A percentile compares a stretch with the other conserved stretches of the same genome.
Conservation (phyloP, 176 grass and related monocot species). For the Oryza meyeriana region DNA sequence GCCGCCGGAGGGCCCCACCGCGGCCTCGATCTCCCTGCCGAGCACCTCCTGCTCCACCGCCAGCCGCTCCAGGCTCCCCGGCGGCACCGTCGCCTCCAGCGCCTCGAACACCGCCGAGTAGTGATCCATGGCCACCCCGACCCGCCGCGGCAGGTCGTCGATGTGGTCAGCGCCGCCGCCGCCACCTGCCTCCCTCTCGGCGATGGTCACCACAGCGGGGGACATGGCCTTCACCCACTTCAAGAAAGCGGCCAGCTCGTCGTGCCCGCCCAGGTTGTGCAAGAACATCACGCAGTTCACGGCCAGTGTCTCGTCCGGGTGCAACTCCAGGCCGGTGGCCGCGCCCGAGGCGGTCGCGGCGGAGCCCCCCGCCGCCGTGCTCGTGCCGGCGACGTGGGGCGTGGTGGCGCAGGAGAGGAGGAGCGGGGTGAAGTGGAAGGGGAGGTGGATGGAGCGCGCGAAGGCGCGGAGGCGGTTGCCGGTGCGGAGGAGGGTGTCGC, state of each 20-base stretch:
- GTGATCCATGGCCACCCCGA: slow-evolving; percentile 57
- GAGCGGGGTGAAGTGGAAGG: slow-evolving; percentile 85
- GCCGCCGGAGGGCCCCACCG: slow-evolving; percentile 34
- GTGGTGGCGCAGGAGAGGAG: slow-evolving; percentile 46
- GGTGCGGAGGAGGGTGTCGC: slow-evolving; percentile 71
- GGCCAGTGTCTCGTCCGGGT: slow-evolving; percentile 62
- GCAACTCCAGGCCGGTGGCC: slow-evolving; percentile 26
- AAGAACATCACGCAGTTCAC: slow-evolving; percentile 85
- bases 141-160: slow-evolving; percentile 38
- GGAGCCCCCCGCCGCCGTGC: not conserved
- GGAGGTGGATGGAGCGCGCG: slow-evolving; percentile 74
- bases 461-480: slow-evolving; percentile 74
- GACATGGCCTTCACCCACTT: slow-evolving; percentile 59
- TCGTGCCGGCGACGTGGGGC: slow-evolving; percentile 15
- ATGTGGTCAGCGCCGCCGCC: slow-evolving; percentile 31
- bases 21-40: slow-evolving; percentile 70
- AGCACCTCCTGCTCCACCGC: slow-evolving; percentile 85
- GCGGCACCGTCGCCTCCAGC: slow-evolving; percentile 84
- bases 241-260: slow-evolving; percentile 54
- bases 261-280: slow-evolving; percentile 58
- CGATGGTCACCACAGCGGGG: slow-evolving; percentile 73
- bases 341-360: not conserved
- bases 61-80: slow-evolving; percentile 68
- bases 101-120: slow-evolving; percentile 88
- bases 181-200: slow-evolving; percentile 57